These are phyloP conservation scores for Senna tora DNA, from an alignment of 306 rosid species.

Conservation along the genomic window DNA sequence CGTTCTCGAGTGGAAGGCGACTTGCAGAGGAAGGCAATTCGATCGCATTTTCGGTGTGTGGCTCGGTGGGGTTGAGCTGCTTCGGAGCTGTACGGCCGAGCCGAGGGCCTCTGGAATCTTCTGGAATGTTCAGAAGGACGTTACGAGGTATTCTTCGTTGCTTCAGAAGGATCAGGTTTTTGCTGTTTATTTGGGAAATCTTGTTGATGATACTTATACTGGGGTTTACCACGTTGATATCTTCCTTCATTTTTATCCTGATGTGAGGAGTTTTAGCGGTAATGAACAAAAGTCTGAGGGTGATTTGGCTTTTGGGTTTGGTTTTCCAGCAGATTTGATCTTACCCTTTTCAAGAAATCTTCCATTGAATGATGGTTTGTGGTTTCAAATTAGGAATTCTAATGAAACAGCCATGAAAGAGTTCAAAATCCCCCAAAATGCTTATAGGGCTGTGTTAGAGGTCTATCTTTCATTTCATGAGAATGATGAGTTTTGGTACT, in stretches of 20 bases:
- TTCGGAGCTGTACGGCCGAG: slow-evolving; percentile 93
- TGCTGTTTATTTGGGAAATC: slow-evolving; percentile 75
- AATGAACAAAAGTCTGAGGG: slow-evolving; percentile 24
- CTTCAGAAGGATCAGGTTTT: slow-evolving; percentile 61
- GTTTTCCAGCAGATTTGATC: slow-evolving; percentile 78
- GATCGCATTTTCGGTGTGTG: slow-evolving; percentile 96
- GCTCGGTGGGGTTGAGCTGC: slow-evolving; percentile 88
- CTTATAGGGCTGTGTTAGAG: slow-evolving; percentile 84
- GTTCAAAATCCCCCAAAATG: slow-evolving; percentile 69
- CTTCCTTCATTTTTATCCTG: slow-evolving; percentile 67
- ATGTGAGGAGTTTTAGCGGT: slow-evolving; percentile 5
- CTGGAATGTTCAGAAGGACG: slow-evolving; percentile 84
- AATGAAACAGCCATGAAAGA: slow-evolving; percentile 54
- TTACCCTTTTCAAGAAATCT: slow-evolving; percentile 71
- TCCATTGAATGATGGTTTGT: slow-evolving; percentile 75
- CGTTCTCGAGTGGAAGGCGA: slow-evolving; percentile 80
- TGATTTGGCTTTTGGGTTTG: slow-evolving; percentile 36
- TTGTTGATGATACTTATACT: slow-evolving; percentile 66
- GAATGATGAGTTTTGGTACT: slow-evolving; percentile 87
- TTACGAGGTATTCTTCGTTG: slow-evolving; percentile 79
- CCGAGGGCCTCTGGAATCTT: slow-evolving; percentile 76
- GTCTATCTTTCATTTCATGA: slow-evolving; percentile 93
- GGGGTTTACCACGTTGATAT: slow-evolving; percentile 86
- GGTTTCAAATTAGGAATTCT: slow-evolving; percentile 68
- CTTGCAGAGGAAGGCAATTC: slow-evolving; percentile 76